These are phyloP conservation scores for Chalciporus piperatus DNA, from an alignment of 768 basidiomycete genomes.

Conservation along the genomic window DNA sequence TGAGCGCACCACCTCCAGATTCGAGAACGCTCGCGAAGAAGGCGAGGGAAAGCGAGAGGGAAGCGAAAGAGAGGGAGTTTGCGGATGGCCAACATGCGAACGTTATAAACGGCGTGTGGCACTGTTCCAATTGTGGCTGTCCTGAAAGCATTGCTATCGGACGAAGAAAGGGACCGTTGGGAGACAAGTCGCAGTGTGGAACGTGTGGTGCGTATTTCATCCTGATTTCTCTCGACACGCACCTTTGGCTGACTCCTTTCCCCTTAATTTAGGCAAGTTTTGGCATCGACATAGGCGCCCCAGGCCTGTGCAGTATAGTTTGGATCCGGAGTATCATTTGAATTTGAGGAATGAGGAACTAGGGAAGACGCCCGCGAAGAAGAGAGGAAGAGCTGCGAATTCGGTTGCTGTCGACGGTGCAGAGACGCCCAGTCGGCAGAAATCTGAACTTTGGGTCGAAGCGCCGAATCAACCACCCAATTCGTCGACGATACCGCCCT, in stretches of 20 bases:
- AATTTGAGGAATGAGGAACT: constrained; percentile 57
- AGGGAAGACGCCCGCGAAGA: constrained; percentile 52
- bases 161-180: constrained; percentile 83
- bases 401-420: constrained; percentile 37
- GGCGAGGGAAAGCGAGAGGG: constrained; percentile 71
- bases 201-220: constrained; percentile 73
- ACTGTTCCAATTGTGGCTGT: constrained; percentile 93
- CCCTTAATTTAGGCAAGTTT: constrained; percentile 63
- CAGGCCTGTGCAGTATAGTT: constrained; percentile 76
- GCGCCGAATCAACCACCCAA: constrained; percentile 31
- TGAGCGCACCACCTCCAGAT: constrained; percentile 40
- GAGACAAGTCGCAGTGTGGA: constrained; percentile 88
- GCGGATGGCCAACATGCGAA: constrained; percentile 81
- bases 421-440: constrained; percentile 50
- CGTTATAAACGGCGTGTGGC: constrained; percentile 84
- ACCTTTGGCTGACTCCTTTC: not conserved
- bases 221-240: constrained; percentile 2
- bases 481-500: constrained; percentile 26
- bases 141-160: constrained; percentile 86
- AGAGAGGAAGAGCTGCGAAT: constrained; percentile 36
- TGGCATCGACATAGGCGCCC: constrained; percentile 86
- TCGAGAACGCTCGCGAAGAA: constrained; percentile 54
- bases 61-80: constrained; percentile 82
- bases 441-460: constrained; percentile 38
- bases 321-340: constrained; percentile 68